Conservation (phyloP, 352 stramenopile genomes). For the Globisporangium apiculatum region DNA sequence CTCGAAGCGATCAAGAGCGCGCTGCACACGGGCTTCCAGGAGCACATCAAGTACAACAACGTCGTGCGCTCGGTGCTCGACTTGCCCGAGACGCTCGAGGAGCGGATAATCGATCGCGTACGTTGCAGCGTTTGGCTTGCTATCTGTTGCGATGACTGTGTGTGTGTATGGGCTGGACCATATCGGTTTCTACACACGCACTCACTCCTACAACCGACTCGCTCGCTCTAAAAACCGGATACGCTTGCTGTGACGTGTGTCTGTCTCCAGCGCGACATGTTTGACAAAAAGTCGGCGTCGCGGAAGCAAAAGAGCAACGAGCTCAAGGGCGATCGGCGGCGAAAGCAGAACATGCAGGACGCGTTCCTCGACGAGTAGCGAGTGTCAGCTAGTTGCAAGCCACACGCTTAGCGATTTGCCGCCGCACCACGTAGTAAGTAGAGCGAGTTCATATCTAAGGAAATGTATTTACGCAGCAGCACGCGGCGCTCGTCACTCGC, state of each 20-base stretch:
- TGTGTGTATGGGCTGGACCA: background rate
- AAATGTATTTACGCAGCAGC: too few species aligned
- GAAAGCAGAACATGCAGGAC: slow-evolving; percentile 76
- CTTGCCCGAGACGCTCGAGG: slow-evolving; percentile 69
- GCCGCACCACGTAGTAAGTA: too few species aligned
- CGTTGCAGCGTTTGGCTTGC: slow-evolving; percentile 7
- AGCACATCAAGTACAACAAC: slow-evolving; percentile 89
- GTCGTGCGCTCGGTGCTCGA: slow-evolving; percentile 67
- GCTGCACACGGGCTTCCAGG: slow-evolving; percentile 62
- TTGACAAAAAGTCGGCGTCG: slow-evolving; percentile 74
- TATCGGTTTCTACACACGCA: background rate
- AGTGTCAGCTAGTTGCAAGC: background rate
- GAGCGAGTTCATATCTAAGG: too few species aligned
- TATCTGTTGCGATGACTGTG: background rate
- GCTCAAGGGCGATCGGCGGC: slow-evolving; percentile 65
- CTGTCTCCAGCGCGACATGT: slow-evolving; percentile 48
- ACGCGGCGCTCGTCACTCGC: background rate
- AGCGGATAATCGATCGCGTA: slow-evolving; percentile 63
- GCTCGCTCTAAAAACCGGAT: background rate
- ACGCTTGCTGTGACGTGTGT: background rate
- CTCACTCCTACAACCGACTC: background rate
- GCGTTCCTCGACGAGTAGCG: slow-evolving; percentile 55
- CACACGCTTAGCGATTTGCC: too few species aligned
- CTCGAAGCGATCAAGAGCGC: slow-evolving; percentile 77
- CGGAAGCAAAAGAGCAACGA: slow-evolving; percentile 79